Conservation (phyloP, 2,329 filamentous ascomycete genomes). For the Canariomyces notabilis region DNA sequence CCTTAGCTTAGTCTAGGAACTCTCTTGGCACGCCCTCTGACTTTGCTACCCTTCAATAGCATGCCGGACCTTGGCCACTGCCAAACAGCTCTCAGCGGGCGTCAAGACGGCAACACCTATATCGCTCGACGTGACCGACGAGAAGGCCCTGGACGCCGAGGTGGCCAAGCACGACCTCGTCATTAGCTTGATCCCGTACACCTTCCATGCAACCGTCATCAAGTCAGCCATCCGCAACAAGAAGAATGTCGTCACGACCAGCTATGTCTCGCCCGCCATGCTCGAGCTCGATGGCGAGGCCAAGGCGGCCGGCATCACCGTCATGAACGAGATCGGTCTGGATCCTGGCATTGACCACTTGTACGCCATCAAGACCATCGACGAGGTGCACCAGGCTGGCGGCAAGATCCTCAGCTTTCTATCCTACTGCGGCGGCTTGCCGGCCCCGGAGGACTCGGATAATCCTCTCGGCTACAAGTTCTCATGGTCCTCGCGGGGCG, state of each 20-base stretch:
- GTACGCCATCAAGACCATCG: conserved; percentile 83
- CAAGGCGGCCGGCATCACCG: conserved; percentile 89
- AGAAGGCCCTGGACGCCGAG: conserved; percentile 70
- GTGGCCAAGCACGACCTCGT: conserved; percentile 75
- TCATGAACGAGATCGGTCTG: conserved; percentile 93
- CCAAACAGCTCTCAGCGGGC: conserved; percentile 68
- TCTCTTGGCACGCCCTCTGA: neutral
- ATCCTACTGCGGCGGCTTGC: conserved; percentile 79
- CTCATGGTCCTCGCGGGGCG: conserved; percentile 73
- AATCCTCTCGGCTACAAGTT: conserved; percentile 96
- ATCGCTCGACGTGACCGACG: conserved; percentile 77
- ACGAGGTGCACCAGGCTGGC: conserved; percentile 78
- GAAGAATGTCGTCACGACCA: conserved; percentile 95
- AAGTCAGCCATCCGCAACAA: conserved; percentile 88
- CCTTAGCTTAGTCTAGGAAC: neutral
- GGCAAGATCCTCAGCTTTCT: conserved; percentile 81
- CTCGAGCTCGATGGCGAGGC: conserved; percentile 74
- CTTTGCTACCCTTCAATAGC: conserved; percentile 13
- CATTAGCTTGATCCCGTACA: conserved; percentile 86
- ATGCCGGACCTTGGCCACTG: conserved; percentile 56
- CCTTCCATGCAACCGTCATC: conserved; percentile 81
- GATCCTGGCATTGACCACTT: conserved; percentile 70
- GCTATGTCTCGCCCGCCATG: conserved; percentile 91
- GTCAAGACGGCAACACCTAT: conserved; percentile 70
- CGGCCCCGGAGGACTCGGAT: conserved; percentile 66